These are phyloP conservation scores for Yamadazyma sp. DNA, from an alignment of 805 yeast genomes.

Conservation along the genomic window DNA sequence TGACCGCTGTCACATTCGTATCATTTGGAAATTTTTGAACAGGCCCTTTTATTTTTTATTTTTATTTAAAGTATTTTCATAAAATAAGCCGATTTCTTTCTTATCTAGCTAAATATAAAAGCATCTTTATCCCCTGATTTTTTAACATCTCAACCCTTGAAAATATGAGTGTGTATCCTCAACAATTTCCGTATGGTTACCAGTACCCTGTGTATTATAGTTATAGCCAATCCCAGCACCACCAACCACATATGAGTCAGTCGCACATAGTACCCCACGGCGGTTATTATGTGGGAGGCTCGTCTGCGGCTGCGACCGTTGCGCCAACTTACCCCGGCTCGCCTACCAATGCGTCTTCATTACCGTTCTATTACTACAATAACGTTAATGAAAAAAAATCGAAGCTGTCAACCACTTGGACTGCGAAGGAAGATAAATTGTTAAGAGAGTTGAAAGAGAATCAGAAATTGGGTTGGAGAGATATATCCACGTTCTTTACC, in stretches of 20 bases:
- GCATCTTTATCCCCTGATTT: conserved; percentile 4
- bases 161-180: conserved; percentile 15
- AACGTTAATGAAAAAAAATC: conserved; percentile 23
- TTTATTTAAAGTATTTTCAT: background rate
- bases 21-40: conserved; percentile 1
- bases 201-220: conserved; percentile 14
- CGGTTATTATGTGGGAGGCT: background rate
- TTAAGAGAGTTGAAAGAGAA: conserved; percentile 77
- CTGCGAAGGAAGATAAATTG: conserved; percentile 70
- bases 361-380: conserved; percentile 16
- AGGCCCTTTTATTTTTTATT: background rate
- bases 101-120: conserved; percentile 1
- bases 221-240: conserved; percentile 4
- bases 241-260: conserved; percentile 1
- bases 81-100: conserved; percentile 1
- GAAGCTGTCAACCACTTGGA: conserved; percentile 58
- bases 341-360: conserved; percentile 2
- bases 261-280: conserved; percentile 1
- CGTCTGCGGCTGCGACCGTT: background rate
- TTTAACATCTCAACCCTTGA: background rate
- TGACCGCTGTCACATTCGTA: conserved; percentile 4
- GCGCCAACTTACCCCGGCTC: conserved; percentile 3
- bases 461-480: conserved; percentile 87
- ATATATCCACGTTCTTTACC: conserved; percentile 73
- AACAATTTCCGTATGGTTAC: conserved; percentile 12